These are phyloP conservation scores for Penicillium paxilli DNA, from an alignment of 495 filamentous ascomycete genomes.

Conservation along the genomic window DNA sequence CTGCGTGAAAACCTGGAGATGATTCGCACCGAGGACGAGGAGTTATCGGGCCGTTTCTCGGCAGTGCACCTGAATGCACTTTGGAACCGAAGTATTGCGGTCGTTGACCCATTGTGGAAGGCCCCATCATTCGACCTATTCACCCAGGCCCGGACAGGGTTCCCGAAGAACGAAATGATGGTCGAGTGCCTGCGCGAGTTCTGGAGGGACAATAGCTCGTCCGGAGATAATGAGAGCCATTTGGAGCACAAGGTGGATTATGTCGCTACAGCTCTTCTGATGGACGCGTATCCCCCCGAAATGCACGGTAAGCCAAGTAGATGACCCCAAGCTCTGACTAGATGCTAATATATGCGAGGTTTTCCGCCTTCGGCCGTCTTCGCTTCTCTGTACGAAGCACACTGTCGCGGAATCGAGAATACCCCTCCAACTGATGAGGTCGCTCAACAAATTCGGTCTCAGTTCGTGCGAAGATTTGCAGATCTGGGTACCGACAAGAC, in stretches of 20 bases:
- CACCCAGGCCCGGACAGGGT: background rate
- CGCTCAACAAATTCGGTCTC: background rate
- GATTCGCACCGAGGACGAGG: no score
- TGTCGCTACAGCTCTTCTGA: background rate
- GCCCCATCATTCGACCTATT: background rate
- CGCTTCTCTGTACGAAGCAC: background rate
- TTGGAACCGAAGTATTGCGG: background rate
- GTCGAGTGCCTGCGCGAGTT: background rate
- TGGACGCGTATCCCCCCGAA: background rate
- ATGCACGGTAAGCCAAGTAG: background rate
- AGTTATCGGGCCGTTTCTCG: constrained; percentile 3
- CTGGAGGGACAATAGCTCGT: background rate
- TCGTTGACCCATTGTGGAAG: background rate
- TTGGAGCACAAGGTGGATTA: background rate
- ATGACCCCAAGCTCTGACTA: background rate
- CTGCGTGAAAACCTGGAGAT: background rate
- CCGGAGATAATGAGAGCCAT: background rate
- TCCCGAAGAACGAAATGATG: background rate
- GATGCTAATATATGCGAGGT: background rate
- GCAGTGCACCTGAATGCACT: constrained; percentile 3
- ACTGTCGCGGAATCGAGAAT: background rate
- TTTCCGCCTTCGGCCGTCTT: background rate
- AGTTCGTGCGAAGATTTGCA: background rate
- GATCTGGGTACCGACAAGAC: background rate
- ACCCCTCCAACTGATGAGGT: background rate